Base-by-base conservation (phyloP, 257 asterid species). In the Vinca minor region DNA sequence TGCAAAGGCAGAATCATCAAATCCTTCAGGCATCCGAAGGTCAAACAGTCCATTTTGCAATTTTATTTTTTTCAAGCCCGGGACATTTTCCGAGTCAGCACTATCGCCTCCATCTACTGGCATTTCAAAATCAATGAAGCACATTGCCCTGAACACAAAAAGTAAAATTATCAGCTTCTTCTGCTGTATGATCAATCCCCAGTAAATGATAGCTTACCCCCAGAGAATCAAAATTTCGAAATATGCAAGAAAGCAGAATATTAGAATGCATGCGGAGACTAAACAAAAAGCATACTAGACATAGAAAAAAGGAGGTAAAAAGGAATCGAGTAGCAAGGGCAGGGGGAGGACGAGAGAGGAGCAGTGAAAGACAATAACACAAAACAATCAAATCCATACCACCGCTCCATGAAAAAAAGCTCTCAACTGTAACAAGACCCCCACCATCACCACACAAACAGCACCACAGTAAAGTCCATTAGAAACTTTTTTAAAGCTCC, bases 91-190 rank as follows among this genome's bases (percentile, higher is more conserved):
- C 64, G 77, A 45, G 48, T 82, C 85, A 38, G 57, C 34, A 20
- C 81, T 82, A 1, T 79, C 83, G 4, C 83, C 95, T 61, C 47
- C 78, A 32, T 82, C 88, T 11, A 88, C 79, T 9, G 98, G 95
- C 77, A 78, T 78, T 71, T 85, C 94, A 52, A 91, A 91, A 77
- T 91, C 95, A 8, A 91, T 91, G 77, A 79, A 67, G 77, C 96
- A 91, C 87, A 81, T 83, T 1, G 95, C 91, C 88, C 98, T 91
- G 78, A 25, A 67, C 32, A 63, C 64, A 59, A 61, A 52, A 60
- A 32, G 61, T 20, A n/a, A 3, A 64, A 64, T 5, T 6, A 41
- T 77, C 57, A 73, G 74, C 49, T 59, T 26, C 31, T 38, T 3
- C 3, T 28, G 15, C 13, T 9, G 38, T 0, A 38, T 4, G 8